These are phyloP conservation scores for Geoglossum cookeanum DNA, from an alignment of 2,329 filamentous ascomycete species.

Conservation along the genomic window DNA sequence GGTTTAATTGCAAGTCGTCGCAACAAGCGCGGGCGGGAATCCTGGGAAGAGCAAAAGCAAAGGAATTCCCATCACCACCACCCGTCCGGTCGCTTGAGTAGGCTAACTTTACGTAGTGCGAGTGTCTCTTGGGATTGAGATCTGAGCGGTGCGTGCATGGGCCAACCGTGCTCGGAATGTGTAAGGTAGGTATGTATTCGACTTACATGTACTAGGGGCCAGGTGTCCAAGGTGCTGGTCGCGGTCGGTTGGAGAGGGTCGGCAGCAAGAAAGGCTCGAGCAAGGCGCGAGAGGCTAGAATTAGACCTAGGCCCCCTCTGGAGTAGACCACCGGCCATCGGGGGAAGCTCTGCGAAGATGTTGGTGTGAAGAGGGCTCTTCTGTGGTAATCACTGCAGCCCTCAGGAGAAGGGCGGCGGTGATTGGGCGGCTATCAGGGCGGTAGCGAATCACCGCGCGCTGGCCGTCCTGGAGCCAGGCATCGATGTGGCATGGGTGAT, in stretches of 20 bases:
- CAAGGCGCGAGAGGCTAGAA: too few relatives aligned
- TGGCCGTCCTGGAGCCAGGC: background rate
- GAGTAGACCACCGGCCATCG: too few relatives aligned
- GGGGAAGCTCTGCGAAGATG: too few relatives aligned
- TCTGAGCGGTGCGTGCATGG: background rate
- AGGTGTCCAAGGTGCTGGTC: too few relatives aligned
- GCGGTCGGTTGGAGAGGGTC: background rate
- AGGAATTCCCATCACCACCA: background rate
- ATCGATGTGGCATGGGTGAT: background rate
- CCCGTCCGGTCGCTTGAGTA: background rate
- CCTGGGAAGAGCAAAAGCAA: background rate
- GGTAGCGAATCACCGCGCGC: background rate
- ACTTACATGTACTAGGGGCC: too few relatives aligned
- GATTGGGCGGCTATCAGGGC: background rate
- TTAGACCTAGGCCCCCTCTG: too few relatives aligned
- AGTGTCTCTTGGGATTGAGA: background rate
- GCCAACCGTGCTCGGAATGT: background rate
- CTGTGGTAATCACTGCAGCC: background rate
- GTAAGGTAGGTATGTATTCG: background rate
- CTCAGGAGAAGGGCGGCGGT: background rate
- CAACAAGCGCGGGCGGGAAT: background rate
- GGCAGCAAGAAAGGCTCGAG: too few relatives aligned
- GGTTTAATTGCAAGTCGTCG: background rate
- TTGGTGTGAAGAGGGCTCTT: too few relatives aligned
- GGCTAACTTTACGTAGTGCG: background rate